Conservation (phyloP, 176 grass and related monocot genomes). For the Microstegium vimineum region DNA sequence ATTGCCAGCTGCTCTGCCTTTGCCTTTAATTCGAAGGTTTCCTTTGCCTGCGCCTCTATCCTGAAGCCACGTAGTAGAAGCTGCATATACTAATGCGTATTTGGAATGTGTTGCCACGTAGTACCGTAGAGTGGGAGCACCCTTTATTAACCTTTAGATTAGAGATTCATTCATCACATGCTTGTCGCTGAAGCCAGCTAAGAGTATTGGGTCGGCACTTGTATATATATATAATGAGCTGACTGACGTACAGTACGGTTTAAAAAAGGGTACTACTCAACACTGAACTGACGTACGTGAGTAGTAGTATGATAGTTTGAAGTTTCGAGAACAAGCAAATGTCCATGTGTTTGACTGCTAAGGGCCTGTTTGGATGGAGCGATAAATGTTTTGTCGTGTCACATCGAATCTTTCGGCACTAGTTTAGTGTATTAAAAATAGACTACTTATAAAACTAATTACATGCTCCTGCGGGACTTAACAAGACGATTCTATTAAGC, state of each 20-base stretch:
- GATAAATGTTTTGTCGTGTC: too few species aligned
- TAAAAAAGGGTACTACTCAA: not conserved
- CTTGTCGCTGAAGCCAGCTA: conserved; percentile 21
- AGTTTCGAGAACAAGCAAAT: not conserved
- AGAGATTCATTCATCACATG: conserved; percentile 17
- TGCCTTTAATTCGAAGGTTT: conserved; percentile 32
- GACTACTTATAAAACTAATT: too few species aligned
- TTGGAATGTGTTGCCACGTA: conserved; percentile 3
- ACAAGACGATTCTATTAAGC: too few species aligned
- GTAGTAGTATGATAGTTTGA: not conserved
- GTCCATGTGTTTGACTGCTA: not conserved
- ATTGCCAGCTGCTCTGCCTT: conserved; percentile 31
- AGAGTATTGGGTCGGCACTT: not conserved
- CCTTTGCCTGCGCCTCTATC: not conserved
- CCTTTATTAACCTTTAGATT: not conserved
- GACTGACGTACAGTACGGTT: not conserved
- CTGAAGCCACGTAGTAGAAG: not conserved
- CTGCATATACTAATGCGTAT: not conserved
- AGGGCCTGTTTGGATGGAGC: too few species aligned
- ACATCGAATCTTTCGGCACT: too few species aligned
- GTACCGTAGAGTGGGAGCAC: not conserved
- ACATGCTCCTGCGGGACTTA: too few species aligned
- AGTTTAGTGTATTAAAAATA: too few species aligned
- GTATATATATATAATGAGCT: conserved; percentile 12
- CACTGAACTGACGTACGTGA: not conserved